These are phyloP conservation scores for Tuber magnatum DNA, from an alignment of 495 filamentous ascomycete genomes.

Conservation along the genomic window DNA sequence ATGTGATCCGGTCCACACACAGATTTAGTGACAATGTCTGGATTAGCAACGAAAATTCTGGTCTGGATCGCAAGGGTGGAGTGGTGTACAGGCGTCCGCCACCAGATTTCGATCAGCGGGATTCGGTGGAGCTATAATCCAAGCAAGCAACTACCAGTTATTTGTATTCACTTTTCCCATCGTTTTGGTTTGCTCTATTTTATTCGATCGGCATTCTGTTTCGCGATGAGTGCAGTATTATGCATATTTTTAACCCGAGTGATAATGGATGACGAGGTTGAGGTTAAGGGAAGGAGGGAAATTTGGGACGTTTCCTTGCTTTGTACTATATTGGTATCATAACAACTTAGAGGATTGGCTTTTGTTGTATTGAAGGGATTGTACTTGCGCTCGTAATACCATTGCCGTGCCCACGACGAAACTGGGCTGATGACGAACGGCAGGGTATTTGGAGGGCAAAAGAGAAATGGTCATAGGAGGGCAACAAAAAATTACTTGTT, in stretches of 20 bases:
- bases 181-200: not conserved
- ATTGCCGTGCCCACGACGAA: too few relatives aligned
- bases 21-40: slow-evolving; percentile 71
- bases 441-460: too few relatives aligned
- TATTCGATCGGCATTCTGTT: not conserved
- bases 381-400: too few relatives aligned
- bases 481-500: too few relatives aligned
- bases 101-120: slow-evolving; percentile 85
- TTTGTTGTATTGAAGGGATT: not conserved
- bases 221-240: not conserved
- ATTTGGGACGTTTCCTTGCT: not conserved
- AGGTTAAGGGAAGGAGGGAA: not conserved
- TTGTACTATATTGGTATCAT: not conserved
- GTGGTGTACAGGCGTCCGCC: slow-evolving; percentile 85
- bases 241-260: not conserved
- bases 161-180: not conserved
- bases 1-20: slow-evolving; percentile 73
- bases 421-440: too few relatives aligned
- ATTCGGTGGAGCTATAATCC: slow-evolving; percentile 70
- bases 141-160: not conserved
- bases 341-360: not conserved
- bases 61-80: slow-evolving; percentile 70
- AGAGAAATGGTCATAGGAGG: too few relatives aligned
- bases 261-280: not conserved
- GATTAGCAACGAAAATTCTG: slow-evolving; percentile 88